Percentiles rank a stretch among this genome's conserved stretches.
These are phyloP conservation scores for Cantharellus cinnabarinus DNA, from an alignment of 768 basidiomycete genomes.

Conservation along the genomic window DNA sequence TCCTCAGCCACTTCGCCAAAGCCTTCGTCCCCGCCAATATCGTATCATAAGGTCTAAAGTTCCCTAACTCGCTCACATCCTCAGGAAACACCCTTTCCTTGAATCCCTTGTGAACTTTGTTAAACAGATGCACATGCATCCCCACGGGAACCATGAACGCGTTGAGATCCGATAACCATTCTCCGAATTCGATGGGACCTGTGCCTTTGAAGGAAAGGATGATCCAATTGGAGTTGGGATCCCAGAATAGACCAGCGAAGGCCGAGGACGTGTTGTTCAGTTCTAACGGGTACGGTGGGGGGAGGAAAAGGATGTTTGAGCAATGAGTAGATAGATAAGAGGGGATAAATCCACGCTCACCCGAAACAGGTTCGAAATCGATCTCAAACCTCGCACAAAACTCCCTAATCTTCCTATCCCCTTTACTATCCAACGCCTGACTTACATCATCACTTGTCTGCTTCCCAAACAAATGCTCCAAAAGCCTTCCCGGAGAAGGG, in stretches of 20 bases:
- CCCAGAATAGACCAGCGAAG: slow-evolving; percentile 8
- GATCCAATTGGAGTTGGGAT: slow-evolving; percentile 7
- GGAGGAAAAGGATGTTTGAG: neutral
- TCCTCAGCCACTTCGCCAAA: slow-evolving; percentile 4
- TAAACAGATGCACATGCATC: neutral
- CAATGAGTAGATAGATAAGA: neutral
- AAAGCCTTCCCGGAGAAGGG: neutral
- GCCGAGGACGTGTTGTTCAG: slow-evolving; percentile 4
- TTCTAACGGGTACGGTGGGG: slow-evolving; percentile 1
- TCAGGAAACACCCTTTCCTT: slow-evolving; percentile 1
- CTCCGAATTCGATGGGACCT: slow-evolving; percentile 8
- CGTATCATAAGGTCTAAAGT: slow-evolving; percentile 2
- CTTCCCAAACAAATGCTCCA: neutral
- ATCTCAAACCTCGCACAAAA: neutral
- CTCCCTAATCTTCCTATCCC: neutral
- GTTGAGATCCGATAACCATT: slow-evolving; percentile 7
- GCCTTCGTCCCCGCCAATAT: slow-evolving; percentile 4
- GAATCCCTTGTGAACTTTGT: slow-evolving; percentile 4
- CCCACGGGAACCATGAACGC: neutral
- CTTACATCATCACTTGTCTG: neutral
- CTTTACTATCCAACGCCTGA: neutral
- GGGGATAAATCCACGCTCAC: neutral
- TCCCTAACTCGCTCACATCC: neutral
- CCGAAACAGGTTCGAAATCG: neutral
- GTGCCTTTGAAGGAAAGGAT: slow-evolving; percentile 9